Evolutionary conservation across 106 monocot species (phyloP), one percentile per base, ranked within the genome.

Genomic region (Phalaenopsis aphrodite): DNA sequence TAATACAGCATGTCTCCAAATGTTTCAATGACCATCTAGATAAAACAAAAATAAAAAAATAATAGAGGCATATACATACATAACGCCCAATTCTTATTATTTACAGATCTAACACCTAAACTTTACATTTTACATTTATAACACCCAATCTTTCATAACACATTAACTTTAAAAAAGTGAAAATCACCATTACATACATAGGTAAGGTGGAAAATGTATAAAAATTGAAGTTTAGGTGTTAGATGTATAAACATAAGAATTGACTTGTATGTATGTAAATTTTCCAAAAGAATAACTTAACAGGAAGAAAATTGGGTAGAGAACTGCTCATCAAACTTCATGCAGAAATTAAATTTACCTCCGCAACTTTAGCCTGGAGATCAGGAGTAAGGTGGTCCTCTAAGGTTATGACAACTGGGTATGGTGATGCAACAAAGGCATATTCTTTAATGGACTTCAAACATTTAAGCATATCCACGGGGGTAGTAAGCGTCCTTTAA

Each of bases 1-100:
- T 93, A 89, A 81, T 87, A 95, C 5, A 95, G 80, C 81, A 88
- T 83, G 30, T 91, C 88, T 81, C 92, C 93, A 82, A 95, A 92
- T 79, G 86, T 91, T 80, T 90, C 78, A 58, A 45, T 82, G 43
- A 88, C 82, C 91, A 91, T 88, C 91, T 91, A 72, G n/a, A 77
- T 15, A 56, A 75, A 49, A 8, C 49, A 2, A 75, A 30, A 30
- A 30, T 30, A 30, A 30, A 30, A 30, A 30, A 30, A 30, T 30
- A 30, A 30, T 30, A 30, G 30, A 30, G 30, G 30, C 30, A 30
- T 30, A 30, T 30, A 30, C 30, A 30, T 0, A 30, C 30, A 30
- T 30, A 30, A 0, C 30, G 30, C 30, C 30, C 30, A 30, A 30
- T 30, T 30, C 30, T 30, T 30, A 30, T 30, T 30, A 30, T 30